These are phyloP conservation scores for Gamsiella multidivaricata DNA, from an alignment of 192 early-diverging fungal genomes.

Conservation along the genomic window DNA sequence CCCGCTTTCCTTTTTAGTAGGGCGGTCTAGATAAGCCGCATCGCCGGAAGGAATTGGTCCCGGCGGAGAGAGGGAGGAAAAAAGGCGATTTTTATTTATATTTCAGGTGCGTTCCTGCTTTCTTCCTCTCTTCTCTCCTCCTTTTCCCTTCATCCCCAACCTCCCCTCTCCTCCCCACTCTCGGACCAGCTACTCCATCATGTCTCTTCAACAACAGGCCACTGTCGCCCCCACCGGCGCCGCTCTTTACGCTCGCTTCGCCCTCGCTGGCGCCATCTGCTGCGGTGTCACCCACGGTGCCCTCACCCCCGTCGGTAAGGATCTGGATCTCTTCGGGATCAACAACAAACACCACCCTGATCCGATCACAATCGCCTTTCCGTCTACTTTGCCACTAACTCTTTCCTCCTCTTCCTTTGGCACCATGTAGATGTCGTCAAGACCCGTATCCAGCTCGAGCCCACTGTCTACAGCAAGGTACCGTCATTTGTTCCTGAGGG, in stretches of 20 bases:
- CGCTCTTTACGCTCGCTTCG: conserved; percentile 65
- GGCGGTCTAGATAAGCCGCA: conserved; percentile 33
- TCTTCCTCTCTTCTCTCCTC: neutral
- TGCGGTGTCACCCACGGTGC: conserved; percentile 72
- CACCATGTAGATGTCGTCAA: conserved; percentile 75
- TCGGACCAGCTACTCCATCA: conserved; percentile 12
- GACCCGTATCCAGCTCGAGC: conserved; percentile 80
- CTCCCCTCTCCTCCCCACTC: conserved; percentile 32
- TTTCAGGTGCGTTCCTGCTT: conserved; percentile 5
- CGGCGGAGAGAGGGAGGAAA: neutral
- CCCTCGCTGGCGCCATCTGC: conserved; percentile 68
- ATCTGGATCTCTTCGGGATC: neutral
- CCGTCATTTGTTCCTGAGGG: neutral
- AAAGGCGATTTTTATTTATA: conserved; percentile 2
- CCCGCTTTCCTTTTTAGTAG: too few species aligned
- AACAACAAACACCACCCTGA: neutral
- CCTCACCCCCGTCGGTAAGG: conserved; percentile 58
- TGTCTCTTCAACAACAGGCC: conserved; percentile 48
- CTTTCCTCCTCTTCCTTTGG: neutral
- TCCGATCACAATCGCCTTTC: too few species aligned
- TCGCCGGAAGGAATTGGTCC: neutral
- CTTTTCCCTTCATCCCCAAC: conserved; percentile 6
- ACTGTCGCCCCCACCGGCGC: conserved; percentile 60
- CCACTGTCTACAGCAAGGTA: conserved; percentile 75
- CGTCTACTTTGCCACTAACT: neutral